A percentile compares a stretch with the other conserved stretches of the same genome.
Conservation (phyloP, 306 rosid species). For the Vigna hirtella region DNA sequence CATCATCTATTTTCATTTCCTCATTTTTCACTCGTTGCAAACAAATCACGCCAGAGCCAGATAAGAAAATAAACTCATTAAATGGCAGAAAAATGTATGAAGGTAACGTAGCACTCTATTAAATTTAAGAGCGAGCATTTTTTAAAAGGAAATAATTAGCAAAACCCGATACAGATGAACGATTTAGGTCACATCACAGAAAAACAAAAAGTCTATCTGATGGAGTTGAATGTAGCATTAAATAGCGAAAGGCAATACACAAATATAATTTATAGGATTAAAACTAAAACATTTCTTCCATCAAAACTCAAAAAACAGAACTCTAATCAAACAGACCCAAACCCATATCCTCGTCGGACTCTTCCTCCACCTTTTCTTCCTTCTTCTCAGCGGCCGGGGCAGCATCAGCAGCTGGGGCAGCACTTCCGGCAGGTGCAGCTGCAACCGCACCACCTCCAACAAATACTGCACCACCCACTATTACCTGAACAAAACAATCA, state of each 20-base stretch:
- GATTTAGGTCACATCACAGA: slow-evolving; percentile 25
- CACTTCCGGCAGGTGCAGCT: slow-evolving; percentile 64
- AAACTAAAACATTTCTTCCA: slow-evolving; percentile 15
- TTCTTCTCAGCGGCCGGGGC: slow-evolving; percentile 60
- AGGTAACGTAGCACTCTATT: background rate
- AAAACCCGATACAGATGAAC: background rate
- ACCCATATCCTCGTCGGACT: slow-evolving; percentile 86
- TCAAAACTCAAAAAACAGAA: slow-evolving; percentile 29
- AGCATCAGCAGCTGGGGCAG: slow-evolving; percentile 59
- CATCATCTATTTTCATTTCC: too few species aligned
- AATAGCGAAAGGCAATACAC: slow-evolving; percentile 45
- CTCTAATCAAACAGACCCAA: slow-evolving; percentile 86
- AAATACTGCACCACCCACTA: slow-evolving; percentile 70
- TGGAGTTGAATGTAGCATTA: slow-evolving; percentile 21
- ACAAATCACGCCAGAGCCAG: too few species aligned
- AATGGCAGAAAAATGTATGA: too few species aligned
- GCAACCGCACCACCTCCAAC: slow-evolving; percentile 61
- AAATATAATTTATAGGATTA: slow-evolving; percentile 43
- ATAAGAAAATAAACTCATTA: background rate
- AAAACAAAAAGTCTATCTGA: slow-evolving; percentile 26
- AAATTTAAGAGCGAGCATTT: background rate
- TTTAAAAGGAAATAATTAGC: background rate
- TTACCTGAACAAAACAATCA: slow-evolving; percentile 56
- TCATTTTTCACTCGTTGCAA: too few species aligned
- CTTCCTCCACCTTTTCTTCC: slow-evolving; percentile 79